Percentiles rank a stretch among this genome's conserved stretches.
These are phyloP conservation scores for Inga laurina DNA, from an alignment of 306 rosid genomes.

Conservation along the genomic window DNA sequence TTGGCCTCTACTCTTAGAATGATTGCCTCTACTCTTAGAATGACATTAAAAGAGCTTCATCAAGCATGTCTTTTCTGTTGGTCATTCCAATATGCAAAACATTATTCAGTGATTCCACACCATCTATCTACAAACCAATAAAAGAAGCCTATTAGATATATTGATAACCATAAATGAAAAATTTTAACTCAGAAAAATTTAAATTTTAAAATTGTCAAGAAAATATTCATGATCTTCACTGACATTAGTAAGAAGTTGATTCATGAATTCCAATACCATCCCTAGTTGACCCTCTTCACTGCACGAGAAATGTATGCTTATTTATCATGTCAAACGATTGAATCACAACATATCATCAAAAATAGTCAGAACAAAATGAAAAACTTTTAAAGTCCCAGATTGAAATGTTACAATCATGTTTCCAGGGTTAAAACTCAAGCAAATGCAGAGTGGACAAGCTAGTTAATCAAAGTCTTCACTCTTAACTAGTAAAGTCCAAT, in stretches of 20 bases:
- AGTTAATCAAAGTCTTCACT: background rate
- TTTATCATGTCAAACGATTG: slow-evolving; percentile 22
- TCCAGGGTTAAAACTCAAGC: slow-evolving; percentile 10
- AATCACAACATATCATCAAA: slow-evolving; percentile 24
- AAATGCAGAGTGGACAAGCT: background rate
- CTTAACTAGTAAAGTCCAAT: background rate
- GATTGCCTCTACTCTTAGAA: too few relatives aligned
- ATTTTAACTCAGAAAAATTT: background rate
- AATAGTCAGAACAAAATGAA: slow-evolving; percentile 18
- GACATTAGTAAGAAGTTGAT: slow-evolving; percentile 98
- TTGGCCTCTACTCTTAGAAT: background rate
- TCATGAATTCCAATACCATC: slow-evolving; percentile 98
- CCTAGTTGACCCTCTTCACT: slow-evolving; percentile 97
- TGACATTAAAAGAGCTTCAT: slow-evolving; percentile 29
- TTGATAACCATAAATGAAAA: background rate
- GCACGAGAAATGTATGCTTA: slow-evolving; percentile 26
- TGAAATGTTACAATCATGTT: slow-evolving; percentile 24
- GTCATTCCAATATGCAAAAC: slow-evolving; percentile 99
- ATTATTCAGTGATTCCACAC: slow-evolving; percentile 96
- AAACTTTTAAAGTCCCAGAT: slow-evolving; percentile 16
- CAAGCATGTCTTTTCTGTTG: slow-evolving; percentile 87
- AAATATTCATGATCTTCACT: slow-evolving; percentile 30
- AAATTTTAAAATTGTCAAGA: background rate
- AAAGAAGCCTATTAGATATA: background rate
- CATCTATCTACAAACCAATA: slow-evolving; percentile 83